Evolutionary conservation across 768 basidiomycete genomes (phyloP).

Genomic region (Leccinum truebloodii): DNA sequence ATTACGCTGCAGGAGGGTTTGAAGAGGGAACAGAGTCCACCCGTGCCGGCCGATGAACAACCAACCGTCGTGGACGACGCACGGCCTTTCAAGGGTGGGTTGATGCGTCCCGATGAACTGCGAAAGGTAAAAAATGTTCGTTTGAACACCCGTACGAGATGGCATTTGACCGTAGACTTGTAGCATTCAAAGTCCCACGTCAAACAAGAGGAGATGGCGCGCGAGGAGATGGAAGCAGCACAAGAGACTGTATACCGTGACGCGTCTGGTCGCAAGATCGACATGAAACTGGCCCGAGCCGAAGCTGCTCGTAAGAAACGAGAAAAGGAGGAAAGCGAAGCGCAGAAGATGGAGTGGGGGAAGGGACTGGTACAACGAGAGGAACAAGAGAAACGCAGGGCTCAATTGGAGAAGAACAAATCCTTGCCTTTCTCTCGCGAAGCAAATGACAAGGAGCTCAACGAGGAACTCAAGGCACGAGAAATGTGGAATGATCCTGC

Average conservation of each 20-base stretch:
- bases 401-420: conserved; percentile 69
- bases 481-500: conserved; percentile 98
- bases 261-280: conserved; percentile 82
- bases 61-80: conserved; percentile 56
- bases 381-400: conserved; percentile 65
- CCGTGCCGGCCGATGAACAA: conserved; percentile 64
- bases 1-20: conserved; percentile 60
- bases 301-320: conserved; percentile 82
- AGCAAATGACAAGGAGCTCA: conserved; percentile 83
- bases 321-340: conserved; percentile 83
- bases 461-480: conserved; percentile 77
- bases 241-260: conserved; percentile 97
- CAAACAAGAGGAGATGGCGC: conserved; percentile 39
- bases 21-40: conserved; percentile 48
- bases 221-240: conserved; percentile 54
- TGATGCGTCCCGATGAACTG: conserved; percentile 76
- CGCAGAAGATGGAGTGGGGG: conserved; percentile 96
- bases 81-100: conserved; percentile 64
- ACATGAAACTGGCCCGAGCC: conserved; percentile 80
- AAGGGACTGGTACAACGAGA: conserved; percentile 92
- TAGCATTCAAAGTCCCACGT: conserved; percentile 43
- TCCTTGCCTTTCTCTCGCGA: conserved; percentile 70
- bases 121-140: conserved; percentile 45
- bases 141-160: neutral
- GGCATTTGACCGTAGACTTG: neutral